These are phyloP conservation scores for Drechslerella coelobrocha DNA, from an alignment of 2,329 filamentous ascomycete species.

Conservation along the genomic window DNA sequence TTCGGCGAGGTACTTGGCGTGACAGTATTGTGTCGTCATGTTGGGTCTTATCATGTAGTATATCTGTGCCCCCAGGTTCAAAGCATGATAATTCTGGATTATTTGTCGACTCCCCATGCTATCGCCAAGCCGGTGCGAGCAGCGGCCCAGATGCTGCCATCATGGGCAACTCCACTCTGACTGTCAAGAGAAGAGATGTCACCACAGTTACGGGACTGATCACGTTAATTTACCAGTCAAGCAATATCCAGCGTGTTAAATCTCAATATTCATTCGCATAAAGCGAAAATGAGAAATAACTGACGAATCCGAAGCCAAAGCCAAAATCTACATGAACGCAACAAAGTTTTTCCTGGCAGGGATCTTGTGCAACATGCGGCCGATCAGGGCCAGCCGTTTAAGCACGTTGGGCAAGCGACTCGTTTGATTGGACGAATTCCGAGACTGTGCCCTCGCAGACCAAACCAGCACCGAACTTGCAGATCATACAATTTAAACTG, in stretches of 20 bases:
- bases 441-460: slow-evolving; percentile 11
- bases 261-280: too few species aligned
- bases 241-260: too few species aligned
- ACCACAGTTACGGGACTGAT: too few species aligned
- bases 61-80: slow-evolving; percentile 22
- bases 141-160: too few species aligned
- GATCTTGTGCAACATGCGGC: slow-evolving; percentile 45
- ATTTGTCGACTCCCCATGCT: too few species aligned
- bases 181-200: too few species aligned
- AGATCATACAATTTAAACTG: slow-evolving; percentile 19
- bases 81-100: too few species aligned
- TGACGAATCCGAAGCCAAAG: slow-evolving; percentile 15
- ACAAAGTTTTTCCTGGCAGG: slow-evolving; percentile 8
- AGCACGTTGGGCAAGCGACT: slow-evolving; percentile 22
- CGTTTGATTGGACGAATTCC: slow-evolving; percentile 30
- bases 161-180: too few species aligned
- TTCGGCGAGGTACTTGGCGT: neutral
- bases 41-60: too few species aligned
- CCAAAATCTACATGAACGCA: neutral
- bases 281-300: too few species aligned
- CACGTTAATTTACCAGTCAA: too few species aligned
- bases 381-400: slow-evolving; percentile 47
- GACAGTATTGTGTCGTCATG: neutral
- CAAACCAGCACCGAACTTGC: neutral
- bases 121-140: too few species aligned